Evolutionary conservation across 2,329 filamentous ascomycete genomes (phyloP), one percentile per base, ranked within the genome.

Genomic region (Trichophyton benhamiae): DNA sequence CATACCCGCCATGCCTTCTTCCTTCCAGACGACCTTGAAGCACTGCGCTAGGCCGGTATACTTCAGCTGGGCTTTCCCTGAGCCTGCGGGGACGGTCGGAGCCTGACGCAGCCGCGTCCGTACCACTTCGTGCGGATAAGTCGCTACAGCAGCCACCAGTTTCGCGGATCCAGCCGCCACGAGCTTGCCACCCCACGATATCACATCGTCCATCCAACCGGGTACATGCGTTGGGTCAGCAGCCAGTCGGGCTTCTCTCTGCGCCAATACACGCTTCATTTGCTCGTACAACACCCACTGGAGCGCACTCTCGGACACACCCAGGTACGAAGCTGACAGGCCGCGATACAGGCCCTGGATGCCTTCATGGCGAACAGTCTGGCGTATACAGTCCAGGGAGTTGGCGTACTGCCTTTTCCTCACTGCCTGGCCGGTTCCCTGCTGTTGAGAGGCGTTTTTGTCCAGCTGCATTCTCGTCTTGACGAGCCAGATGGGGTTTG

Each of bases 241-340:
- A 71, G 79, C 57, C 83, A 80, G 59, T 75, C 77, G 68, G 80
- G 80, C 72, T 88, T 87, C 63, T 22, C 90, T 79, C 52, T 77
- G 76, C 53, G 82, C 83, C 38, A 96, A 77, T n/a, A 79, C 79
- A 25, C 82, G 78, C 80, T 96, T 97, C 80, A 95, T 85, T 73
- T 91, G 87, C 77, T 97, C 91, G 75, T 96, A 97, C 68, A 96
- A 77, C 69, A 95, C 86, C 91, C 91, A 96, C 73, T 97, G 91
- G 68, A 96, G 75, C 3, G 91, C 94, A 66, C 87, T 91, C 78
- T 96, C 92, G 1, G 87, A 87, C 20, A 95, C 90, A 25, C 92
- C 91, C 0, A 97, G 79, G 71, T 96, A 97, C 70, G 88, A 94
- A 38, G 91, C 91, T 66, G 87, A 94, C 76, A 97, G 82, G 58